Evolutionary conservation across 2,329 filamentous ascomycete genomes (phyloP).

Genomic region (Hypoxylon sp.): DNA sequence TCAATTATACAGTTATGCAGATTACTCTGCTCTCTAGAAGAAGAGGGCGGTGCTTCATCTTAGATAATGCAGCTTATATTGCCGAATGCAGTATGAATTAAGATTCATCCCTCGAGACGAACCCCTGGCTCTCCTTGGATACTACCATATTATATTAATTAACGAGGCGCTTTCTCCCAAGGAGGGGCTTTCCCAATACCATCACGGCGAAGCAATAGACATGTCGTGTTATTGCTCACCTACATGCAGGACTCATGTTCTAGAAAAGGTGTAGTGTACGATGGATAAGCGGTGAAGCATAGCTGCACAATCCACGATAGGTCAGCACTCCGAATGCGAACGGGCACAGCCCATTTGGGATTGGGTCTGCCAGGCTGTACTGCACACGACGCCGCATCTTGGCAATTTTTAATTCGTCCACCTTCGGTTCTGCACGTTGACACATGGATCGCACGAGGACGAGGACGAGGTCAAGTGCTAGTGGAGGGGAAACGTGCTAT

Average conservation of each 20-base stretch:
- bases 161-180: background rate
- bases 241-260: slow-evolving; percentile 16
- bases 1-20: background rate
- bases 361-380: slow-evolving; percentile 7
- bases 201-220: background rate
- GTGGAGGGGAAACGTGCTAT: background rate
- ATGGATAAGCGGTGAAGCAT: slow-evolving; percentile 14
- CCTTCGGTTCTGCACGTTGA: slow-evolving; percentile 1
- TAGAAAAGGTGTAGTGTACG: slow-evolving; percentile 10
- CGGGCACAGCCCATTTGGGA: slow-evolving; percentile 7
- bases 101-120: slow-evolving; percentile 4
- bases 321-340: slow-evolving; percentile 22
- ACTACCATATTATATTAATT: slow-evolving; percentile 1
- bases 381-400: slow-evolving; percentile 9
- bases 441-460: slow-evolving; percentile 24
- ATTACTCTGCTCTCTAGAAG: background rate
- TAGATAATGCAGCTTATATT: background rate
- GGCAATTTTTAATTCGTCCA: slow-evolving; percentile 10
- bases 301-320: background rate
- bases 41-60: slow-evolving; percentile 9
- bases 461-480: slow-evolving; percentile 8
- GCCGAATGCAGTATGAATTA: background rate
- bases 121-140: background rate
- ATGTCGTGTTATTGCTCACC: slow-evolving; percentile 5
- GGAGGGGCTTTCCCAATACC: background rate